These are phyloP conservation scores for Collybia nuda DNA, from an alignment of 768 basidiomycete species.

Conservation along the genomic window DNA sequence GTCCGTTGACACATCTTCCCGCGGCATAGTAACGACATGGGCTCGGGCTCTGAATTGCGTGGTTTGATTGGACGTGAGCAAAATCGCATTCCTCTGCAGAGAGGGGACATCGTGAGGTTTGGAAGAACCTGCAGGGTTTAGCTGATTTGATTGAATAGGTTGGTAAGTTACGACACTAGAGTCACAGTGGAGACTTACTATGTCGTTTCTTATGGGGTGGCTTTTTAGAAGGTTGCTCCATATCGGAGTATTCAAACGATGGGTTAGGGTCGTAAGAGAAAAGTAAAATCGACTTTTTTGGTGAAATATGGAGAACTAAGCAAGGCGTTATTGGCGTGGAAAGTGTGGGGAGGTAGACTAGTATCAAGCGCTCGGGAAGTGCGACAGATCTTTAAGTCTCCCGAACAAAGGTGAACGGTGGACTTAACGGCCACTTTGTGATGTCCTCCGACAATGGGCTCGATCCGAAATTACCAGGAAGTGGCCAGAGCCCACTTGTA, in stretches of 20 bases:
- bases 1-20: conserved; percentile 36
- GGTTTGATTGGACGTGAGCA: conserved; percentile 36
- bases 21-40: conserved; percentile 34
- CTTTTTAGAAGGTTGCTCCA: too few relatives aligned
- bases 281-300: too few relatives aligned
- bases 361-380: conserved; percentile 2
- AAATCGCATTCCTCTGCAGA: conserved; percentile 49
- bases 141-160: conserved; percentile 24
- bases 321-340: background rate
- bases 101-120: conserved; percentile 38
- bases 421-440: conserved; percentile 20
- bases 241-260: background rate
- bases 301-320: too few relatives aligned
- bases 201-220: conserved; percentile 30
- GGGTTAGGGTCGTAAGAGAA: conserved; percentile 6
- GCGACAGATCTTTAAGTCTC: conserved; percentile 24
- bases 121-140: conserved; percentile 51
- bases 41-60: conserved; percentile 16
- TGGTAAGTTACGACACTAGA: conserved; percentile 10
- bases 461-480: conserved; percentile 23
- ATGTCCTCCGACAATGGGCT: conserved; percentile 25
- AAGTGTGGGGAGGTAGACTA: conserved; percentile 1
- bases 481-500: conserved; percentile 24
- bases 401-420: conserved; percentile 23
- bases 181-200: conserved; percentile 24